Conservation (phyloP, 208 protist species). For the Trichomonas gallinae region DNA sequence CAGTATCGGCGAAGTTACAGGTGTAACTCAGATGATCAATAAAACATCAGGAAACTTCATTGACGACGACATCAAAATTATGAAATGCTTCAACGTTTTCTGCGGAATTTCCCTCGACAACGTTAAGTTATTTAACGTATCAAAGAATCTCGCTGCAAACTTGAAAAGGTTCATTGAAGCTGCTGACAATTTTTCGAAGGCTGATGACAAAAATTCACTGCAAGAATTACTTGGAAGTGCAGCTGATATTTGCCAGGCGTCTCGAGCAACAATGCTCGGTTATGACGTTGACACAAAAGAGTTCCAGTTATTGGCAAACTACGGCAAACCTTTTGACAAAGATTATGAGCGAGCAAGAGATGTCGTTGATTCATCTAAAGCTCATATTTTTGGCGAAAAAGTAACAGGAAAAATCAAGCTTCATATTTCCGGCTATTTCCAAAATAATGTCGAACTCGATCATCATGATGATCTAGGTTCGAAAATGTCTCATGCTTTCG, state of each 20-base stretch:
- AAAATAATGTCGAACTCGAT: too few relatives aligned
- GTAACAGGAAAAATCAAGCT: neutral
- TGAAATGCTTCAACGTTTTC: slow-evolving; percentile 21
- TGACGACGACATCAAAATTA: slow-evolving; percentile 21
- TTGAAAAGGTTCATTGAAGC: neutral
- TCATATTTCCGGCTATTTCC: too few relatives aligned
- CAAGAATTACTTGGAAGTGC: neutral
- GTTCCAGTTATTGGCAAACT: neutral
- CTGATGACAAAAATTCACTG: neutral
- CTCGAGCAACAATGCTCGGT: neutral
- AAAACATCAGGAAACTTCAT: slow-evolving; percentile 25
- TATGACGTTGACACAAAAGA: neutral
- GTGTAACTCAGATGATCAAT: slow-evolving; percentile 41
- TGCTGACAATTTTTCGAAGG: neutral
- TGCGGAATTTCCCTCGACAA: slow-evolving; percentile 10
- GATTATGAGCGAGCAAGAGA: neutral
- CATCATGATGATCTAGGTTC: neutral
- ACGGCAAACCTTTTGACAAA: neutral
- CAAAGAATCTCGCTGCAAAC: too few relatives aligned
- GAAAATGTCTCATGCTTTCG: neutral
- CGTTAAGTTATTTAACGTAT: neutral
- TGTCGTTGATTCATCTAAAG: neutral
- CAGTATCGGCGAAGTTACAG: slow-evolving; percentile 33
- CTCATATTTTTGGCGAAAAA: neutral
- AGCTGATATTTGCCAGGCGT: neutral